These are phyloP conservation scores for Mycocalia duriaeana DNA, from an alignment of 1,284 basidiomycete genomes.

Conservation along the genomic window DNA sequence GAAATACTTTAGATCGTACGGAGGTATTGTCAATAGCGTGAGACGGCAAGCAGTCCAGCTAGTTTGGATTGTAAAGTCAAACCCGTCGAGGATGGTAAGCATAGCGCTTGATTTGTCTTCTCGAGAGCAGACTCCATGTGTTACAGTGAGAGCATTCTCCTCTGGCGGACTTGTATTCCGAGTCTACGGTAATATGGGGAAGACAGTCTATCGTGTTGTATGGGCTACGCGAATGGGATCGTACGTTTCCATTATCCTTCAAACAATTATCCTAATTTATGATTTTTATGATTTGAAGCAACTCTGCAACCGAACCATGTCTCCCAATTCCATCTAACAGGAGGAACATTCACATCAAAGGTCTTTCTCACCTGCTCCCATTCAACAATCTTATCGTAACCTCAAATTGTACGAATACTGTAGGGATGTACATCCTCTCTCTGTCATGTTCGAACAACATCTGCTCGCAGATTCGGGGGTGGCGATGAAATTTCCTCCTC, in stretches of 20 bases:
- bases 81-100: too few species aligned
- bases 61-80: too few species aligned
- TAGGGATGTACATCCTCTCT: conserved; percentile 52
- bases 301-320: conserved; percentile 11
- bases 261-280: conserved; percentile 1
- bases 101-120: too few species aligned
- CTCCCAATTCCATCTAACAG: conserved; percentile 36
- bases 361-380: conserved; percentile 38
- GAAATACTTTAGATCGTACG: too few species aligned
- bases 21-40: too few species aligned
- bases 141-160: too few species aligned
- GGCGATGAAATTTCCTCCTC: conserved; percentile 20
- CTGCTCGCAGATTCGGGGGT: conserved; percentile 47
- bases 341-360: conserved; percentile 54
- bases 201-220: conserved; percentile 41
- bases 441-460: conserved; percentile 58
- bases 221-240: conserved; percentile 48
- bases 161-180: too few species aligned
- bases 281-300: not conserved
- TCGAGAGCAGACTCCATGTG: too few species aligned
- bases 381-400: conserved; percentile 39
- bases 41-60: too few species aligned
- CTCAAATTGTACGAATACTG: conserved; percentile 47
- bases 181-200: too few species aligned
- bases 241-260: conserved; percentile 24